Base-by-base conservation (phyloP, 2,329 filamentous ascomycete species). In the Talaromyces sp. region DNA sequence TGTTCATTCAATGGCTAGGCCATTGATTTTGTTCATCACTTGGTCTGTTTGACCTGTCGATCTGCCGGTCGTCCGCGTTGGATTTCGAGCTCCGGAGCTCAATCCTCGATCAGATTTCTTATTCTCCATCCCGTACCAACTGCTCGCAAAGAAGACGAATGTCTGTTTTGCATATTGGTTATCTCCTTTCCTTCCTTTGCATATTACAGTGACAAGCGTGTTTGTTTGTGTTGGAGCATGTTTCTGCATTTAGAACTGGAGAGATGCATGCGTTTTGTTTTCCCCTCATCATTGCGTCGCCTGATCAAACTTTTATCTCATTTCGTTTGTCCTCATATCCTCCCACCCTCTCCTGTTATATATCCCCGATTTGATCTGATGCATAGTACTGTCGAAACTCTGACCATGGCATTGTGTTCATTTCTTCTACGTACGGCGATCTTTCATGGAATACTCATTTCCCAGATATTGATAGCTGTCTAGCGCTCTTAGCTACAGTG, bases 321-420 rank as follows among this genome's bases (percentile, higher is more conserved):
- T 40, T 11, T n/a, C 42, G 14, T 47, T 45, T 46, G 49, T 44
- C 47, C 49, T 51, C 51, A 43, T 47, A 56, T 49, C 51, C 50
- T 64, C 52, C 57, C 50, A 53, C 58, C 46, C 45, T 51, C 50
- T 49, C 35, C 47, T 59, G 54, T 63, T 66, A 57, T 64, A 63
- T 64, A 61, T 65, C 58, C 56, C 56, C 63, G 57, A 61, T 61
- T 62, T 59, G 60, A 61, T 60, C 54, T 60, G 62, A 63, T 64
- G 58, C 61, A 63, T 61, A n/a, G n/a, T n/a, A 51, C 46, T 51
- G 37, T 58, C 55, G 51, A 57, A 50, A 57, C 46, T 52, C 30
- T 49, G 29, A 45, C 53, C 36, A 46, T 56, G 52, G 55, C 54
- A 45, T 47, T 51, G 51, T 54, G 43, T 54, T 44, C 49, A 47